Evolutionary conservation across 2,329 filamentous ascomycete genomes (phyloP).

Genomic region (Monilinia laxa): DNA sequence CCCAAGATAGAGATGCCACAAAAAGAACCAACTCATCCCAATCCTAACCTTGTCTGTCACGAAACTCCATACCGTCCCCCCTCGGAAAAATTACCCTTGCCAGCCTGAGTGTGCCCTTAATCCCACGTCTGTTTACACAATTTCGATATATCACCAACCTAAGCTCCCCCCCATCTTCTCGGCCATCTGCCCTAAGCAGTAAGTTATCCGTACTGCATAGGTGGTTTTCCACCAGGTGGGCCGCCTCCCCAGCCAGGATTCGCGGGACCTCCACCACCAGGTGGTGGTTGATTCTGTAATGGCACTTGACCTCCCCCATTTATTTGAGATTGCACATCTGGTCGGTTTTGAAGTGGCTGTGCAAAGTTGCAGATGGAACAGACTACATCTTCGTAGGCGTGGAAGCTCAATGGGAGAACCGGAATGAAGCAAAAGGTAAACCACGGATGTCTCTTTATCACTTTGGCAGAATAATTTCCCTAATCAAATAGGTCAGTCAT

Average conservation of each 20-base stretch:
- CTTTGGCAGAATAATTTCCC: constrained; percentile 60
- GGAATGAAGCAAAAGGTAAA: constrained; percentile 81
- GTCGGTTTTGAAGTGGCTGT: constrained; percentile 56
- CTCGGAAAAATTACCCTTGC: not conserved
- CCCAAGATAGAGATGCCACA: constrained; percentile 2
- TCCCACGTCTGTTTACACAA: not conserved
- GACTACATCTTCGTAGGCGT: constrained; percentile 66
- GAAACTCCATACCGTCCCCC: not conserved
- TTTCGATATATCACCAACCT: not conserved
- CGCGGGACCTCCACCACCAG: constrained; percentile 22
- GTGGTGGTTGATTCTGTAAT: constrained; percentile 28
- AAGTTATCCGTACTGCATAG: constrained; percentile 38
- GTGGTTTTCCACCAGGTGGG: constrained; percentile 32
- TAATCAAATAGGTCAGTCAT: constrained; percentile 23
- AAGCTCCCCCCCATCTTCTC: too few species aligned
- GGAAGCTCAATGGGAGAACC: constrained; percentile 67
- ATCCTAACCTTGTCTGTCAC: too few species aligned
- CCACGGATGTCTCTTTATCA: constrained; percentile 66
- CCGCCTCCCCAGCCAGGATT: constrained; percentile 36
- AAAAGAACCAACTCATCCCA: not conserved
- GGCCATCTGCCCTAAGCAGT: not conserved
- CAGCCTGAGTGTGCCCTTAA: not conserved
- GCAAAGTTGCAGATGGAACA: constrained; percentile 77
- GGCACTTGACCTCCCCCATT: constrained; percentile 36
- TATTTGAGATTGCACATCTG: constrained; percentile 37